phyloP scores from a whole-genome alignment of 805 yeast species.

The Saccharomycopsis malanga region DNA sequence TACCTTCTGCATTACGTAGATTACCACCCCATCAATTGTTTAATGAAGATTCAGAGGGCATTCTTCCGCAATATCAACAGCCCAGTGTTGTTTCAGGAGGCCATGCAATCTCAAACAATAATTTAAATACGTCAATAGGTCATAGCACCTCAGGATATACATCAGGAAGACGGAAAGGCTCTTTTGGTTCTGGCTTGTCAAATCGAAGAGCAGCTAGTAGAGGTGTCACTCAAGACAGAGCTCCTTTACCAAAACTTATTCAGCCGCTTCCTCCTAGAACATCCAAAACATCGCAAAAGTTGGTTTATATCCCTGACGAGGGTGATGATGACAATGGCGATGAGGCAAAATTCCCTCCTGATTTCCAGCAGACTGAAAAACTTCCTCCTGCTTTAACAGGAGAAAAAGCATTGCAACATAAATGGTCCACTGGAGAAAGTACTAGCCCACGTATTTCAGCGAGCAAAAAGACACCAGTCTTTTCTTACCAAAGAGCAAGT shows the following conservation, averaged over 20 bases:
- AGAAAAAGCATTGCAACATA: background rate
- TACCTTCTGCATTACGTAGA: constrained; percentile 71
- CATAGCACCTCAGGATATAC: too few species aligned
- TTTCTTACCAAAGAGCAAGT: background rate
- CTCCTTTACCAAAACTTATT: constrained; percentile 38
- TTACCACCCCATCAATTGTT: constrained; percentile 8
- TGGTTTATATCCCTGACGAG: constrained; percentile 74
- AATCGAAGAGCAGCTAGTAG: background rate
- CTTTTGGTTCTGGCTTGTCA: background rate
- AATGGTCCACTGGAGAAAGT: background rate
- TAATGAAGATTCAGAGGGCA: background rate
- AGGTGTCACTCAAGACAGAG: background rate
- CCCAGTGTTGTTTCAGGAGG: background rate
- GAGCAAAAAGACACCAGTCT: background rate
- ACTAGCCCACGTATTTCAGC: background rate
- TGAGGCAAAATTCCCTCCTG: background rate
- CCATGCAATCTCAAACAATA: background rate
- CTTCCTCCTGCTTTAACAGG: background rate
- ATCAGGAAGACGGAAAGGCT: background rate
- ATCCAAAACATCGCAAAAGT: constrained; percentile 76
- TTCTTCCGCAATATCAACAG: background rate
- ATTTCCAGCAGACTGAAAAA: background rate
- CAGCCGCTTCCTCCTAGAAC: constrained; percentile 64
- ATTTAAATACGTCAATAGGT: too few species aligned
- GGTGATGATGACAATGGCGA: constrained; percentile 23